phyloP scores from a whole-genome alignment of 2,329 filamentous ascomycete genomes.

The Phyllosticta citrichinensis region DNA sequence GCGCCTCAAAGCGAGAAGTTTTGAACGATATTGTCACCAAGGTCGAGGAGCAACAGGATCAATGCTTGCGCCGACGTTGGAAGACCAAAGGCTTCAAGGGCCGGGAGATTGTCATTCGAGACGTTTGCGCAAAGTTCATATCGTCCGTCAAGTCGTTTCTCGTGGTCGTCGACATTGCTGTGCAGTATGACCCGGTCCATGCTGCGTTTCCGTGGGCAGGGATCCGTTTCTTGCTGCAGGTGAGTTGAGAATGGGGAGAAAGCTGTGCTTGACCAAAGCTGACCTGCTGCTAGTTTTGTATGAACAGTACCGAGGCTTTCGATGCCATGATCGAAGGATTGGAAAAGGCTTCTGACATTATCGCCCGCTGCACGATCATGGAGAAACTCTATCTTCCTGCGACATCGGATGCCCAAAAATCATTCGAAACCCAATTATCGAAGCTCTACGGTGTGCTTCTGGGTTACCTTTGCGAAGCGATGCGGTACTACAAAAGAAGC shows the following conservation, averaged over 20 bases:
- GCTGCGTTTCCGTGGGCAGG: slow-evolving; percentile 18
- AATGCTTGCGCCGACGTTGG: neutral
- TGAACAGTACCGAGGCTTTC: neutral
- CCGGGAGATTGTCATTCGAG: slow-evolving; percentile 12
- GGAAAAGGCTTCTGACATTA: neutral
- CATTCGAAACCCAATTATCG: neutral
- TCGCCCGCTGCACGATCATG: neutral
- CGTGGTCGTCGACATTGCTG: slow-evolving; percentile 16
- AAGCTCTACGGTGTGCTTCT: neutral
- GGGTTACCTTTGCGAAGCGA: neutral
- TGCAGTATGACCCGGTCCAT: slow-evolving; percentile 18
- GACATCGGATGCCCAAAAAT: neutral
- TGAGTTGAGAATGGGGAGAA: neutral
- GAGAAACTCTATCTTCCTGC: neutral
- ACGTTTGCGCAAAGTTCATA: slow-evolving; percentile 15
- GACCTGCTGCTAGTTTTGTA: neutral
- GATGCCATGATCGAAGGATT: neutral
- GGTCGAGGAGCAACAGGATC: neutral
- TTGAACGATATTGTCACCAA: neutral
- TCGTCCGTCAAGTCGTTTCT: slow-evolving; percentile 15
- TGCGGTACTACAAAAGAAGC: neutral
- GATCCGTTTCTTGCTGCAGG: slow-evolving; percentile 18
- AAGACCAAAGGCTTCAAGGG: neutral
- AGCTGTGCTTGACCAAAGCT: no score
- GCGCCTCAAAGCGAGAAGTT: slow-evolving; percentile 10